Percentiles rank a stretch among this genome's conserved stretches.
Evolutionary conservation across 441 rosid genomes (phyloP).

Genomic region (Macaranga tanarius): DNA sequence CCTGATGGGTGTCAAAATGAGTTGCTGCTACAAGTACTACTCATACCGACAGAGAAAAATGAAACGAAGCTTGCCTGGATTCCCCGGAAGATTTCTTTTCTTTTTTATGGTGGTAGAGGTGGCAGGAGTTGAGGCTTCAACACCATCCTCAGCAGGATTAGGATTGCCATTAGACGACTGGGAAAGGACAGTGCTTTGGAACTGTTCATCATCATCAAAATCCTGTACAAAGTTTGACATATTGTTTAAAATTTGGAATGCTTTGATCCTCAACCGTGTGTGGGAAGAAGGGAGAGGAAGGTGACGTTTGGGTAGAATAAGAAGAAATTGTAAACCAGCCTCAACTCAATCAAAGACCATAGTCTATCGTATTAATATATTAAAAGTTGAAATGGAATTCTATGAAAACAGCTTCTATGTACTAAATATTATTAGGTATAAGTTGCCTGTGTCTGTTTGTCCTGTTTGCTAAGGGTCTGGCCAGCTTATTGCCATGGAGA

Average conservation of each 20-base stretch:
- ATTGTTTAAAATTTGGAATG: slow-evolving; percentile 5
- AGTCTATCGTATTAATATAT: not conserved
- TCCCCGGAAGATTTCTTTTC: slow-evolving; percentile 61
- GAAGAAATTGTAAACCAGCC: slow-evolving; percentile 35
- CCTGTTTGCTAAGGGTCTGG: not conserved
- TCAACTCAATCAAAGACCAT: slow-evolving; percentile 30
- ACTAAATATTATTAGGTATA: slow-evolving; percentile 14
- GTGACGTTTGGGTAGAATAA: slow-evolving; percentile 16
- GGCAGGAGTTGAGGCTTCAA: slow-evolving; percentile 33
- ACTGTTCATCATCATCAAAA: slow-evolving; percentile 49
- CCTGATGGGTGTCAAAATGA: too few relatives aligned
- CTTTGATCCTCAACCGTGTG: slow-evolving; percentile 8
- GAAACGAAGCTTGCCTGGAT: slow-evolving; percentile 46
- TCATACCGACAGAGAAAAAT: not conserved
- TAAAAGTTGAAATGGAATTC: slow-evolving; percentile 32
- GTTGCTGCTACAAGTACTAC: too few relatives aligned
- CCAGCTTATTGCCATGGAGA: not conserved
- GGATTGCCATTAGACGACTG: slow-evolving; percentile 49
- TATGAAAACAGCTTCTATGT: slow-evolving; percentile 24
- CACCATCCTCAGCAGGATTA: slow-evolving; percentile 28
- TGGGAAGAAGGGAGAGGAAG: slow-evolving; percentile 13
- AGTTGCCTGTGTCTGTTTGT: slow-evolving; percentile 34
- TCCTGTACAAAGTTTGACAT: slow-evolving; percentile 55
- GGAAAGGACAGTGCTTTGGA: slow-evolving; percentile 34
- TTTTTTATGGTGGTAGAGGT: slow-evolving; percentile 32